These are phyloP conservation scores for Fusarium miscanthi DNA, from an alignment of 2,329 filamentous ascomycete genomes.

Conservation along the genomic window DNA sequence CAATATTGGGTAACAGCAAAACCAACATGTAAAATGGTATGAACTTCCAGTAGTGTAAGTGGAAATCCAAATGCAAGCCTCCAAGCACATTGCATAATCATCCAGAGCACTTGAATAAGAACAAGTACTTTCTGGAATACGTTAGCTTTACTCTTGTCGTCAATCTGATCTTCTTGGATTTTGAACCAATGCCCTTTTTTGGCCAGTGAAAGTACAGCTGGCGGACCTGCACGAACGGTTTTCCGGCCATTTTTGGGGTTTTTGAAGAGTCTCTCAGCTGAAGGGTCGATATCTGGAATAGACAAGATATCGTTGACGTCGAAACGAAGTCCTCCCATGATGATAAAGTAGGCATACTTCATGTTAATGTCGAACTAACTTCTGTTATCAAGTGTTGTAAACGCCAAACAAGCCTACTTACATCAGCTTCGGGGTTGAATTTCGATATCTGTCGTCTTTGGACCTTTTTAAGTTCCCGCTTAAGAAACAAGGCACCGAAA, in stretches of 20 bases:
- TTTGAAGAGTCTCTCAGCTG: background rate
- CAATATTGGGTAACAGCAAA: background rate
- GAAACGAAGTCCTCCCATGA: conserved; percentile 4
- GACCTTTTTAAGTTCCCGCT: background rate
- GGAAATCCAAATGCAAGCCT: background rate
- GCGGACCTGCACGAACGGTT: background rate
- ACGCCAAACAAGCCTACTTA: fast-evolving
- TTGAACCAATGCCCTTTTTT: background rate
- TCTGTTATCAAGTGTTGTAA: fast-evolving
- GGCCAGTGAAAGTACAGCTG: background rate
- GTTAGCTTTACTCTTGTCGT: background rate
- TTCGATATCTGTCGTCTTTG: background rate
- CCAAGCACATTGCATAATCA: background rate
- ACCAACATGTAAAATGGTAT: background rate
- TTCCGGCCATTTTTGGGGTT: background rate
- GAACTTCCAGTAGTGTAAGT: background rate
- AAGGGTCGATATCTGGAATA: background rate
- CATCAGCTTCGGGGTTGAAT: background rate
- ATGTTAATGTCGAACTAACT: background rate
- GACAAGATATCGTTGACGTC: background rate
- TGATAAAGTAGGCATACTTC: background rate
- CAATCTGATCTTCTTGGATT: background rate
- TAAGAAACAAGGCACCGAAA: fast-evolving
- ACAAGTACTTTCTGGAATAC: background rate
- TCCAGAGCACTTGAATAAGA: background rate